These are phyloP conservation scores for Boletus sp. DNA, from an alignment of 768 basidiomycete genomes.

Conservation along the genomic window DNA sequence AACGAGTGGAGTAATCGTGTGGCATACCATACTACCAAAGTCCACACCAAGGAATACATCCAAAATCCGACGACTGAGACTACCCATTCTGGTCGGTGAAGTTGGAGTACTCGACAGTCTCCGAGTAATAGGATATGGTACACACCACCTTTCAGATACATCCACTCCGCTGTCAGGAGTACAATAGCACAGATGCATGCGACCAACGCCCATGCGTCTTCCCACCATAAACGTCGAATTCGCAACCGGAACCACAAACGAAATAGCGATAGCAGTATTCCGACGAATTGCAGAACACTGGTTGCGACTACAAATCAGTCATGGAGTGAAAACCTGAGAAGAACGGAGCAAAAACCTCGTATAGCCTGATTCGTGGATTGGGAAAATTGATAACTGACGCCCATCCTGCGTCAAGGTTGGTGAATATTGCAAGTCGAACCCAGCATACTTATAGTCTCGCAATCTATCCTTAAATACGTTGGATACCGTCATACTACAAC, in stretches of 20 bases:
- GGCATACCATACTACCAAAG: constrained; percentile 17
- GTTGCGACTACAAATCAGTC: constrained; percentile 1
- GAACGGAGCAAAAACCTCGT: constrained; percentile 6
- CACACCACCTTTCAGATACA: constrained; percentile 19
- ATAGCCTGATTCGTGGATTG: constrained; percentile 6
- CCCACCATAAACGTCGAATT: constrained; percentile 23
- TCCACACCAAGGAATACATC: constrained; percentile 3
- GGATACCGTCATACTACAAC: constrained; percentile 1
- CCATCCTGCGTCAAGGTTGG: constrained; percentile 1
- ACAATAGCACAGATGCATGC: constrained; percentile 5
- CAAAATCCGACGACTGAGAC: constrained; percentile 13
- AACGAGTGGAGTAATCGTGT: background rate
- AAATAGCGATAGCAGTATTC: constrained; percentile 15
- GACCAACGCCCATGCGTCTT: constrained; percentile 18
- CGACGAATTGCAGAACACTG: constrained; percentile 9
- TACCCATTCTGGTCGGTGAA: constrained; percentile 1
- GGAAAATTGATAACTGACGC: constrained; percentile 9
- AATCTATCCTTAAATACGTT: background rate
- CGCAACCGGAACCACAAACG: constrained; percentile 18
- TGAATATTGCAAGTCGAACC: background rate
- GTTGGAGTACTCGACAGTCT: background rate
- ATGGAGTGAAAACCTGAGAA: background rate
- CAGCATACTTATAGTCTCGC: constrained; percentile 1
- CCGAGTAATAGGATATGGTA: background rate
- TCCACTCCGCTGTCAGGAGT: constrained; percentile 12